Base-by-base conservation (phyloP, 805 yeast species). In the Zygosaccharomyces kombuchaensis region DNA sequence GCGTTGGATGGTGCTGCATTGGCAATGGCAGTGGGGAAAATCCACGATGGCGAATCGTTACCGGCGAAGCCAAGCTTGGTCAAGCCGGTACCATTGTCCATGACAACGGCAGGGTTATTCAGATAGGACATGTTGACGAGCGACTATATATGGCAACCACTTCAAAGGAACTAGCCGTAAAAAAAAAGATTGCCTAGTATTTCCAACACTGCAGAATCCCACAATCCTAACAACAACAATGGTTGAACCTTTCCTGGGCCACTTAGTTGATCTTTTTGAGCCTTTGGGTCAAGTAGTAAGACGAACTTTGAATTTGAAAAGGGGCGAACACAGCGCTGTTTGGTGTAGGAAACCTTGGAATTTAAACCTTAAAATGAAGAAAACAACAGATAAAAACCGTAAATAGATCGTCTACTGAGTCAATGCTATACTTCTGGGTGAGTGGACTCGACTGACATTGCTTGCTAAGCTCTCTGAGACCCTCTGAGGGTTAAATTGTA, bases 31-130 rank as follows among this genome's bases (percentile, higher is more conserved):
- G 99, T 93, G 43, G 99, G 99, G 61, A 93, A 87, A 26, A 93
- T 88, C 77, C 86, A 93, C 4, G 97, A 90, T 34, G 99, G 99
- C 19, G 97, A 77, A 70, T 93, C 99, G 66, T 93, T 93, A 46
- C 99, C 99, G 56, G 99, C 99, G 71, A 90, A 93, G 22, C 99
- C 99, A 56, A 93, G 77, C 67, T 93, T 93, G 64, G 99, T 93
- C 58, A 90, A 75, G 55, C 99, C 99, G 58, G 99, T 93, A 77
- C 99, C 99, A 67, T 91, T 91, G 76, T 88, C 96, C 96, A 89
- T 89, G 66, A 89, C 96, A 74, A 89, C 91, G 48, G 96, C 96
- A 34, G 96, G 96, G 48, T 87, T 82, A 54, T 82, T 82, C 69
- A 81, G 71, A 63, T 78, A 73, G 35, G 83, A 75, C 84, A 80